Percentiles rank a stretch among this genome's conserved stretches.
phyloP scores from a whole-genome alignment of 345 rosid species.

The Barbarea vulgaris region DNA sequence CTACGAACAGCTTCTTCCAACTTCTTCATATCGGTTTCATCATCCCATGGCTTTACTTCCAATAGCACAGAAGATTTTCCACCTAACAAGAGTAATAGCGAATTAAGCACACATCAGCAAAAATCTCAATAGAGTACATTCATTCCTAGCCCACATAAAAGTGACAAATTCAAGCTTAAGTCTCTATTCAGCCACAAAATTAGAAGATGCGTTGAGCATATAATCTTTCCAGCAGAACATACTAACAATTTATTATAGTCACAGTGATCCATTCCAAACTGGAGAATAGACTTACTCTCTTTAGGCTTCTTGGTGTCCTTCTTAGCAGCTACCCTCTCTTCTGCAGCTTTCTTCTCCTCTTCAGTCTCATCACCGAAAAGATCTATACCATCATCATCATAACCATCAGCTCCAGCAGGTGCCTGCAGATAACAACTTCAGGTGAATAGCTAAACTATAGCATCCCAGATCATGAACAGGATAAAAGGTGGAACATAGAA shows the following conservation, averaged over 20 bases:
- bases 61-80: slow-evolving; percentile 85
- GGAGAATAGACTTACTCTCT: slow-evolving; percentile 53
- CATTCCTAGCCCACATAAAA: background rate
- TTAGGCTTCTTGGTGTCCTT: slow-evolving; percentile 62
- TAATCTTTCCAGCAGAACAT: background rate
- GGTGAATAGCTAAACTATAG: background rate
- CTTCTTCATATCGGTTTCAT: slow-evolving; percentile 98
- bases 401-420: slow-evolving; percentile 37
- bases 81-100: slow-evolving; percentile 45
- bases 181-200: background rate
- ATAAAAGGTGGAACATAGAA: background rate
- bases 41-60: slow-evolving; percentile 98
- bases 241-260: background rate
- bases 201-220: background rate
- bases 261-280: background rate
- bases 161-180: background rate
- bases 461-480: background rate
- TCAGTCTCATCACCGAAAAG: slow-evolving; percentile 93
- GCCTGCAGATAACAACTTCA: slow-evolving; percentile 15
- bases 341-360: slow-evolving; percentile 88
- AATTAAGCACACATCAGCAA: background rate
- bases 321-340: slow-evolving; percentile 74
- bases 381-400: slow-evolving; percentile 76
- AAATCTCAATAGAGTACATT: background rate
- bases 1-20: slow-evolving; percentile 81